Percentiles rank a stretch among this genome's conserved stretches.
Conservation (phyloP, 2,329 filamentous ascomycete species). For the Fusarium sp. region DNA sequence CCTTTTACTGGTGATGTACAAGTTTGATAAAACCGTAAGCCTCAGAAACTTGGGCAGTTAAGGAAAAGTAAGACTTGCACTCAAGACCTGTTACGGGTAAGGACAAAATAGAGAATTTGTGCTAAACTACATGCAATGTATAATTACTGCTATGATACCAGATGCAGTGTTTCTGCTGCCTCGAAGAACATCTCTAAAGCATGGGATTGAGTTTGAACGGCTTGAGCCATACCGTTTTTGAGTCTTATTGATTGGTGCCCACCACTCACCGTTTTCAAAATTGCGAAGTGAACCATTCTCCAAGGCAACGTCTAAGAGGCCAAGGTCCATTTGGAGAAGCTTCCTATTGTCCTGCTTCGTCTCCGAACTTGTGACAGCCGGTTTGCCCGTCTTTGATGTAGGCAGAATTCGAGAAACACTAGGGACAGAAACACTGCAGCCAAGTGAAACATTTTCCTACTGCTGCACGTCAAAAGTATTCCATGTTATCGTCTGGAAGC, state of each 20-base stretch:
- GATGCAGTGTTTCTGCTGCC: neutral
- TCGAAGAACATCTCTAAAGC: neutral
- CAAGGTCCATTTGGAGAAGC: neutral
- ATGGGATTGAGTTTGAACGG: neutral
- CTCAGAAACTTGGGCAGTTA: neutral
- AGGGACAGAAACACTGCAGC: neutral
- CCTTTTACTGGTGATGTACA: neutral
- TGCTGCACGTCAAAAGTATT: conserved; percentile 9
- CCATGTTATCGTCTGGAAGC: conserved; percentile 17
- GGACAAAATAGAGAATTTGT: neutral
- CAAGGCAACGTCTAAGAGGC: neutral
- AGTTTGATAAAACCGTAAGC: neutral
- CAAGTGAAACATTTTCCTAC: conserved; percentile 5
- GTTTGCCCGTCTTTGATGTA: neutral
- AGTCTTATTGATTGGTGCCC: neutral
- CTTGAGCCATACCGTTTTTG: neutral
- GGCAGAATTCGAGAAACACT: neutral
- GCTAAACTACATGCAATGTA: neutral
- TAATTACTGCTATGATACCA: neutral
- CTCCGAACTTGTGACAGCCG: too few relatives aligned
- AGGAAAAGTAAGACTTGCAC: neutral
- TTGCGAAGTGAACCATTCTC: neutral
- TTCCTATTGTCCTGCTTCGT: neutral
- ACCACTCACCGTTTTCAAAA: neutral
- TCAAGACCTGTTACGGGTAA: neutral